These are phyloP conservation scores for Xylaria sp. DNA, from an alignment of 2,329 filamentous ascomycete species.

Conservation along the genomic window DNA sequence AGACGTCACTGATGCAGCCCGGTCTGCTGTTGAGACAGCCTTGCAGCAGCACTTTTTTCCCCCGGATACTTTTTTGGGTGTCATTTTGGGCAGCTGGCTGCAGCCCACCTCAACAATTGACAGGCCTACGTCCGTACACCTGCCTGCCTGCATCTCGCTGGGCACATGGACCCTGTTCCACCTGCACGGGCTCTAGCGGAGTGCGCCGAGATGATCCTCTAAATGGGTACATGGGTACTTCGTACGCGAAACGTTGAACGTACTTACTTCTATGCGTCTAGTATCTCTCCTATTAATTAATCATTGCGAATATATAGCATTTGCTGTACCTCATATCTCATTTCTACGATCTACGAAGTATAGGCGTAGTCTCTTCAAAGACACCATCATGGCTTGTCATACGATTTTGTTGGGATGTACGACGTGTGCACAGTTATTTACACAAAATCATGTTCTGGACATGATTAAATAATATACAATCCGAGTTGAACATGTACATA, in stretches of 20 bases:
- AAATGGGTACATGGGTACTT: too few species aligned
- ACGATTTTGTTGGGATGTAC: background rate
- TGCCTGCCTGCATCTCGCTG: slow-evolving; percentile 13
- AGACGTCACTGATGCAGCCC: background rate
- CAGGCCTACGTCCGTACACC: background rate
- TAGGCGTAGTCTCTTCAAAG: too few species aligned
- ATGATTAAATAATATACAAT: background rate
- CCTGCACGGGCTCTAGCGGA: slow-evolving; percentile 17
- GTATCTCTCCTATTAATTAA: too few species aligned
- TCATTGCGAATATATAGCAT: too few species aligned
- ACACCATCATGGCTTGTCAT: background rate
- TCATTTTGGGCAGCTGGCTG: background rate
- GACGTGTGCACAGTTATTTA: background rate
- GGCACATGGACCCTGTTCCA: slow-evolving; percentile 18
- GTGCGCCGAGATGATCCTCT: background rate
- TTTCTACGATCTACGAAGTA: too few species aligned
- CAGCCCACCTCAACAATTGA: background rate
- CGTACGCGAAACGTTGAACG: too few species aligned
- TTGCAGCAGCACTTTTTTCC: background rate
- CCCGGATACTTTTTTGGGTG: background rate
- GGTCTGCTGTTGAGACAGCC: background rate
- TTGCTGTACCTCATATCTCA: slow-evolving; percentile 14
- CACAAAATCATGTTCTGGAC: slow-evolving; percentile 14
- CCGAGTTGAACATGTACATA: background rate
- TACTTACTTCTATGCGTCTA: too few species aligned